Evolutionary conservation across 352 stramenopile genomes (phyloP), one percentile per base, ranked within the genome.

Genomic region (Globisporangium spiculum): DNA sequence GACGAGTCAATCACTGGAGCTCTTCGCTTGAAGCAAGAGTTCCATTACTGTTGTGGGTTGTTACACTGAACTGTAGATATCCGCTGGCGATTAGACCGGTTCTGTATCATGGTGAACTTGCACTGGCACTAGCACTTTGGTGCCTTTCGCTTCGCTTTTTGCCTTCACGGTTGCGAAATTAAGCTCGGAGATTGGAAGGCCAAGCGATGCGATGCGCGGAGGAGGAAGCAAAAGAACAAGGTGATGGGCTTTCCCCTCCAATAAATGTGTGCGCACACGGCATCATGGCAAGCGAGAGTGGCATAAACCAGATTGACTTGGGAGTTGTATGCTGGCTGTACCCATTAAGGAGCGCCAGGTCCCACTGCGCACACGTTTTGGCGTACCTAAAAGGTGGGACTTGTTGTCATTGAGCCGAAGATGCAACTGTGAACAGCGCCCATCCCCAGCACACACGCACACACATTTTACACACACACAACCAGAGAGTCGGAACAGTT

Each of bases 221-320:
- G 36, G 36, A 44, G 36, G 9, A 32, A 32, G 30, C 30, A 32
- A 32, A 41, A 44, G 12, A 44, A 44, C 10, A 44, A 18, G 36
- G 36, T 44, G 36, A 44, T 44, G 36, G 36, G 36, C 36, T 44
- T 44, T 44, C 36, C 36, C 5, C 4, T 44, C 16, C 36, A 41
- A 41, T 18, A 44, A 18, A 16, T 44, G 57, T 63, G 32, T 18
- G 57, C 48, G 48, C 48, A 55, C 48, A 55, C 48, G 48, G 48
- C 48, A 55, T 55, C 48, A 3, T 14, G 57, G 18, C 22, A 62
- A 44, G 36, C 10, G 36, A 44, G 36, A 44, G 36, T 6, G 36
- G 36, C 36, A 18, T 18, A 44, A 53, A 53, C 57, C 57, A 63
- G 34, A 63, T 52, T 63, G 57, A 63, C 57, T 63, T 52, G 57